Base-by-base conservation (phyloP, 768 basidiomycete genomes). In the Asterophora parasitica region DNA sequence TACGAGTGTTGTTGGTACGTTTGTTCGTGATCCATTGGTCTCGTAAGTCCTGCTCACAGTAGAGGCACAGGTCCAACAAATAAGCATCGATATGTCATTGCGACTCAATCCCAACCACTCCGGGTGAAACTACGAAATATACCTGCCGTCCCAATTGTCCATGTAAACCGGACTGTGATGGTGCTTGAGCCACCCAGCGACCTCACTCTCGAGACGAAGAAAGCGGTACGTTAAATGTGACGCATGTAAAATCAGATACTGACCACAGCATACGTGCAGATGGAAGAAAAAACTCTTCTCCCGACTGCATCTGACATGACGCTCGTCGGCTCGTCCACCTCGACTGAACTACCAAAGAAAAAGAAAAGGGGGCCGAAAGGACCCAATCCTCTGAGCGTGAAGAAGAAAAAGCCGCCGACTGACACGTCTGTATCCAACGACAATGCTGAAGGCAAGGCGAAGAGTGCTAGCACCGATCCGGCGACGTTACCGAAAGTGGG, bases 141-240 rank as follows among this genome's bases (percentile, higher is more conserved):
- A 32, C 87, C 93, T 8, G 94, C 82, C 1, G 83, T 92, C 0
- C 96, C 96, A 0, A 78, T 98, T 51, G 72, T 98, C 32, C 94
- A 96, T 64, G 76, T 96, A 51, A 94, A 92, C 59, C 87, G 89
- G 27, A 82, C 90, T 1, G 95, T 98, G 9, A 83, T 96, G 79
- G 81, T 99, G 15, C 76, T 98, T 19, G 93, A 95, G 64, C 91
- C 92, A 6, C 90, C 92, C 0, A 89, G 87, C 53, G 81, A 88
- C 47, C 73, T 74, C 2, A 98, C 93, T 1, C 60, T 92, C 9
- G 61, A 72, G 44, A 74, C 74, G 36, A 97, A 97, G 65, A 73
- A 75, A 43, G 58, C 64, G 58, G 88, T 81, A 56, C 48, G 75
- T 65, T 35, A 38, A 11, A 20, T 35, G 28, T 19, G 2, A 35